Base-by-base conservation (phyloP, 2,329 filamentous ascomycete species). In the Reticulascus tulasneorum region DNA sequence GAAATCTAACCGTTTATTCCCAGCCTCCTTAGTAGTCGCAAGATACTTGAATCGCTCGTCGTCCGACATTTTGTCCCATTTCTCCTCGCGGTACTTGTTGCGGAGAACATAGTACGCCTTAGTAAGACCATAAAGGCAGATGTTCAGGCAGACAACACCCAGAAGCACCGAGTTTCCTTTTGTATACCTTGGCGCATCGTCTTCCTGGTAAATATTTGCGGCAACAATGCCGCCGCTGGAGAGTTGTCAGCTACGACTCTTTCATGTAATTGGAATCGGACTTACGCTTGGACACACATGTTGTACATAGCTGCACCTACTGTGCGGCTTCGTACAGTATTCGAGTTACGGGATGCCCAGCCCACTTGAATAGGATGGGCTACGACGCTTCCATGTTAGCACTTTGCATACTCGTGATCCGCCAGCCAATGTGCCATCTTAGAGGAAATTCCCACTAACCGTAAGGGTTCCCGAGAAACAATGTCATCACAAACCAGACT, bases 241-340 rank as follows among this genome's bases (percentile, higher is more conserved):
- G n/a, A n/a, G n/a, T n/a, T n/a, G n/a, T n/a, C n/a, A n/a, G n/a
- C n/a, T n/a, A n/a, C n/a, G n/a, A n/a, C n/a, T n/a, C n/a, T n/a
- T n/a, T n/a, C n/a, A n/a, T n/a, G n/a, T n/a, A n/a, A n/a, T n/a
- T n/a, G n/a, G n/a, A n/a, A n/a, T n/a, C n/a, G n/a, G n/a, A n/a
- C n/a, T n/a, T n/a, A n/a, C 3, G 49, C 52, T 60, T 62, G 55
- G 6, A 58, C 53, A 23, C 47, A 55, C 54, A 63, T 63, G 45
- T 79, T 80, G 52, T 79, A 80, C 12, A 77, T 53, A 1, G 74
- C 75, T 2, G 71, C 69, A 1, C 73, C 71, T 2, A 82, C 71
- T 0, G 77, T 75, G 10, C 78, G 58, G 9, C 74, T 78, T 8
- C 75, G 64, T 2, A 81, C 77, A 3, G 69, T 69, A 28, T 76